A percentile compares a stretch with the other conserved stretches of the same genome.
Conservation (phyloP, 257 asterid species). For the Solanum pinnatisectum region DNA sequence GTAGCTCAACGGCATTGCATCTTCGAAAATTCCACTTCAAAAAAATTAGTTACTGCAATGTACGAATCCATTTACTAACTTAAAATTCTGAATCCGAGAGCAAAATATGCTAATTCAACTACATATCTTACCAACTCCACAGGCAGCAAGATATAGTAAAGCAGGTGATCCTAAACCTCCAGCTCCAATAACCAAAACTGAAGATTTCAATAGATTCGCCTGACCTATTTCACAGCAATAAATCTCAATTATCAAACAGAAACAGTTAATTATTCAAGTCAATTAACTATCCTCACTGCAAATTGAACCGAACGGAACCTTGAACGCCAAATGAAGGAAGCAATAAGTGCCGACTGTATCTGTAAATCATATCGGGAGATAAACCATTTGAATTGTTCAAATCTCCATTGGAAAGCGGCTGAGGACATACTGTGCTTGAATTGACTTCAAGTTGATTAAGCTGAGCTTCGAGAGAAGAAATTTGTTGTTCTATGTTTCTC, state of each 20-base stretch:
- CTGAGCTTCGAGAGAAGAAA: slow-evolving; percentile 54
- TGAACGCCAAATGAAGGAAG: slow-evolving; percentile 83
- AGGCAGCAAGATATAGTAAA: slow-evolving; percentile 83
- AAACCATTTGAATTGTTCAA: slow-evolving; percentile 18
- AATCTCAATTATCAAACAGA: not conserved
- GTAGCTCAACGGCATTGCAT: not conserved
- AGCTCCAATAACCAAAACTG: slow-evolving; percentile 91
- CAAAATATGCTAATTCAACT: not conserved
- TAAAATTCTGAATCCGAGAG: not conserved
- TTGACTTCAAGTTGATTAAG: slow-evolving; percentile 20
- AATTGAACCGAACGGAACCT: slow-evolving; percentile 7
- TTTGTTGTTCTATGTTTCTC: slow-evolving; percentile 37
- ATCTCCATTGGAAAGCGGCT: not conserved
- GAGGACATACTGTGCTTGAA: slow-evolving; percentile 7
- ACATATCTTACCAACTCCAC: slow-evolving; percentile 43
- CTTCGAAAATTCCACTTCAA: not conserved
- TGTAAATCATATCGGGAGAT: slow-evolving; percentile 63
- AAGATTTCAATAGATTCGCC: slow-evolving; percentile 62
- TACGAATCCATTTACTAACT: not conserved
- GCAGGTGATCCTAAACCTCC: slow-evolving; percentile 98
- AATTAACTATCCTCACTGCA: not conserved
- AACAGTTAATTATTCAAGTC: not conserved
- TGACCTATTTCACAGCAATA: slow-evolving; percentile 41
- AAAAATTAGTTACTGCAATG: not conserved
- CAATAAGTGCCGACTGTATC: slow-evolving; percentile 90